These are phyloP conservation scores for Pseudonitzschia delicatissima DNA, from an alignment of 108 stramenopile species.

Conservation along the genomic window DNA sequence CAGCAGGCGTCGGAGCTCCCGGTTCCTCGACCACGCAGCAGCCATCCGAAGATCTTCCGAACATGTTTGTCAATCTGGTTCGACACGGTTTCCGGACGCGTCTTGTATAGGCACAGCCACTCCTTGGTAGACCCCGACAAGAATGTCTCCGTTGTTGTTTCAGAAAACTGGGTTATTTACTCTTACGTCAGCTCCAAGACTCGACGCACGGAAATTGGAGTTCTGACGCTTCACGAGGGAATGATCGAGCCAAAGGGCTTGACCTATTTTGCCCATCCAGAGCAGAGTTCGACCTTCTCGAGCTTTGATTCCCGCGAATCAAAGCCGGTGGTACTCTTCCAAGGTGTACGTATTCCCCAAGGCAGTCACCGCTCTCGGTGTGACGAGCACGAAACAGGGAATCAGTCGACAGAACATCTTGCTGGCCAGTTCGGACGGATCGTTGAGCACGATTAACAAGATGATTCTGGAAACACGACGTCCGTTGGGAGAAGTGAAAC, in stretches of 20 bases:
- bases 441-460: constrained; percentile 66
- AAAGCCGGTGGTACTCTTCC: constrained; percentile 85
- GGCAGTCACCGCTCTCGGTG: constrained; percentile 82
- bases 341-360: constrained; percentile 81
- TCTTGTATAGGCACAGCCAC: constrained; percentile 87
- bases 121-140: constrained; percentile 49
- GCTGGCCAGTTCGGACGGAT: constrained; percentile 76
- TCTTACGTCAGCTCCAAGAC: constrained; percentile 85
- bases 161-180: constrained; percentile 94
- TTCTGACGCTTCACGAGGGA: constrained; percentile 91
- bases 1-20: constrained; percentile 44
- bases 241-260: constrained; percentile 92
- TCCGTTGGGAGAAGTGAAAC: constrained; percentile 76
- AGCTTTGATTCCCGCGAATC: constrained; percentile 71
- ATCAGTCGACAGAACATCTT: constrained; percentile 87
- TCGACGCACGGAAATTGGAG: constrained; percentile 86
- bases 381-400: constrained; percentile 83
- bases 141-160: constrained; percentile 72
- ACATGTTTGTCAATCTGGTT: constrained; percentile 81
- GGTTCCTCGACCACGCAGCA: constrained; percentile 12
- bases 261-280: constrained; percentile 83
- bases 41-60: constrained; percentile 31
- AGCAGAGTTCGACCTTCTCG: constrained; percentile 73
- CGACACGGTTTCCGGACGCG: constrained; percentile 89
- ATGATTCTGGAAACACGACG: constrained; percentile 90